phyloP scores from a whole-genome alignment of 768 basidiomycete genomes.

The Panaeolus papilionaceus region DNA sequence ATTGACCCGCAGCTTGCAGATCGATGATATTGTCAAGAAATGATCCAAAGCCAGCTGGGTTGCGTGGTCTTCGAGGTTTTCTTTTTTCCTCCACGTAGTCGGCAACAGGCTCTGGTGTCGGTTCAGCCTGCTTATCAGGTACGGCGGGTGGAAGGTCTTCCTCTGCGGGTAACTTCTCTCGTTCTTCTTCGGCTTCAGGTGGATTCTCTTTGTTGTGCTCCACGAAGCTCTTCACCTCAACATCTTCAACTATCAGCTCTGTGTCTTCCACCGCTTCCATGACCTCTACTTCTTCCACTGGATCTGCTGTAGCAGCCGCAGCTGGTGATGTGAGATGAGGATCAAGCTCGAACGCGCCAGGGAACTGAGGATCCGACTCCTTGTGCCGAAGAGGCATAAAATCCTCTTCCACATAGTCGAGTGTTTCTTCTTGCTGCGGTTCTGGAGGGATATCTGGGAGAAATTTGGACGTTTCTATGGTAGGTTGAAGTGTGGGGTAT shows the following conservation, averaged over 20 bases:
- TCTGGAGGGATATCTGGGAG: background rate
- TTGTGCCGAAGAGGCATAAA: background rate
- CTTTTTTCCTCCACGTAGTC: slow-evolving; percentile 8
- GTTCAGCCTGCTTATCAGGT: background rate
- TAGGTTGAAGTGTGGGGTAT: slow-evolving; percentile 1
- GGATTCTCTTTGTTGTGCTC: background rate
- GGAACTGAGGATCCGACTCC: background rate
- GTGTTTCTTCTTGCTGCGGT: background rate
- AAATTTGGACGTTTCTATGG: background rate
- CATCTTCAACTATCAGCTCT: background rate
- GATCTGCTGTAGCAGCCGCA: background rate
- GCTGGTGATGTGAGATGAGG: background rate
- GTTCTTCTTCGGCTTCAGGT: background rate
- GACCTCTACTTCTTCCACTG: background rate
- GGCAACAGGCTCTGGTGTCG: background rate
- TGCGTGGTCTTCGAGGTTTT: slow-evolving; percentile 7
- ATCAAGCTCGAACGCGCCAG: background rate
- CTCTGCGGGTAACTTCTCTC: background rate
- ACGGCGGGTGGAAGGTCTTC: background rate
- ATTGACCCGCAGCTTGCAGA: background rate
- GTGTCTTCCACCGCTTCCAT: background rate
- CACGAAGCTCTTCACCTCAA: background rate
- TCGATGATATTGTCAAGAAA: slow-evolving; percentile 1
- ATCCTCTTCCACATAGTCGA: background rate
- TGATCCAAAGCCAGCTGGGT: background rate